A percentile compares a stretch with the other conserved stretches of the same genome.
Evolutionary conservation across 257 asterid species (phyloP).

Genomic region (Cinchona pubescens): DNA sequence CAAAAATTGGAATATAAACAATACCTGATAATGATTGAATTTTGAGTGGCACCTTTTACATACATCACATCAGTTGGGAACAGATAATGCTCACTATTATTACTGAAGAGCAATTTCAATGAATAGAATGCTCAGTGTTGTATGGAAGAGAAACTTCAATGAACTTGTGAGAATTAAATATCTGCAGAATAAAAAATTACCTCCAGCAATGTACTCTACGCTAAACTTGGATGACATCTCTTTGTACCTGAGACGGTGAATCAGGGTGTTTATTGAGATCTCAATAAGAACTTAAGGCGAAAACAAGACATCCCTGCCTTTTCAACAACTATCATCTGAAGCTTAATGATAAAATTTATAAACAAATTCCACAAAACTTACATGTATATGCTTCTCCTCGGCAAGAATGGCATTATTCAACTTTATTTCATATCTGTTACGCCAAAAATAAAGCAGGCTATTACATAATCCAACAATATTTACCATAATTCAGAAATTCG

Average conservation of each 20-base stretch:
- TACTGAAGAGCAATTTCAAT: not conserved
- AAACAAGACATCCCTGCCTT: not conserved
- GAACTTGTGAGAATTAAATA: not conserved
- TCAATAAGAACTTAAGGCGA: not conserved
- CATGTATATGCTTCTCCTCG: conserved; percentile 92
- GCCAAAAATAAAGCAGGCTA: conserved; percentile 2
- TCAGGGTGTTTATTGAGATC: not conserved
- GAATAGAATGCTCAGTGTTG: not conserved
- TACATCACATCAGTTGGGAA: conserved; percentile 11
- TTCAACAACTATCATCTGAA: not conserved
- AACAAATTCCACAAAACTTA: conserved; percentile 40
- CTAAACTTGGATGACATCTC: conserved; percentile 70
- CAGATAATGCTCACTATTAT: not conserved
- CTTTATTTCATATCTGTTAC: conserved; percentile 58
- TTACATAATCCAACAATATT: not conserved
- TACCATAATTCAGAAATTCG: not conserved
- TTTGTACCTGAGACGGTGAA: conserved; percentile 61
- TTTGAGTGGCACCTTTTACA: conserved; percentile 87
- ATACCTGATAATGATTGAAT: conserved; percentile 93
- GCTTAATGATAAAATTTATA: not conserved
- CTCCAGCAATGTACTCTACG: conserved; percentile 98
- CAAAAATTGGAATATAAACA: conserved; percentile 5
- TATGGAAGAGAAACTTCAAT: not conserved
- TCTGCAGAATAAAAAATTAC: conserved; percentile 32
- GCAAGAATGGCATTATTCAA: conserved; percentile 92